Evolutionary conservation across 2,329 filamentous ascomycete species (phyloP).

Genomic region (Furcasterigmium furcatum): DNA sequence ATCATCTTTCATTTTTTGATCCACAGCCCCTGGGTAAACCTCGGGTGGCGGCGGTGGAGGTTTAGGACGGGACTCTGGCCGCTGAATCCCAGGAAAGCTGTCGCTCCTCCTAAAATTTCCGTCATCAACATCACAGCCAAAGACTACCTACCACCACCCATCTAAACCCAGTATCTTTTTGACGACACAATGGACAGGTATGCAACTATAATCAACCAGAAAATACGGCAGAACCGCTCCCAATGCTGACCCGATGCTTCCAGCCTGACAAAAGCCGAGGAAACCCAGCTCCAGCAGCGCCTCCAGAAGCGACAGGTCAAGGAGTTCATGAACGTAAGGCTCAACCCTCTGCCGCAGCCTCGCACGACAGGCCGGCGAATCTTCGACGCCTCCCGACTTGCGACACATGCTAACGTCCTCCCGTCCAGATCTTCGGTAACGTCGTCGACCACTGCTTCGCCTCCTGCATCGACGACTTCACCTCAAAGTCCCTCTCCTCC

Average conservation of each 20-base stretch:
- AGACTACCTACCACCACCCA: not conserved
- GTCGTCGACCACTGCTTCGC: conserved; percentile 89
- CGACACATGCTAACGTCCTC: conserved; percentile 2
- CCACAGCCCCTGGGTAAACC: no score
- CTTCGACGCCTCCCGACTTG: not conserved
- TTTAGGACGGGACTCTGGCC: no score
- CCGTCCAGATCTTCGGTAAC: conserved; percentile 54
- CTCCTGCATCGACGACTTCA: conserved; percentile 97
- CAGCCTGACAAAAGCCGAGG: conserved; percentile 72
- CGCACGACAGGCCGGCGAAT: not conserved
- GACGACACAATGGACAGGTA: conserved; percentile 16
- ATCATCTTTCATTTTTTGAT: no score
- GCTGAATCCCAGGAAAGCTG: no score
- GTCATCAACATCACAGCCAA: conserved; percentile 5
- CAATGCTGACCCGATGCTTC: conserved; percentile 9
- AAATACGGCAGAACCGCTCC: not conserved
- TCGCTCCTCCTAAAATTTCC: no score
- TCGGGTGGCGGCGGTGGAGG: no score
- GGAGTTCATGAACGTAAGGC: conserved; percentile 91
- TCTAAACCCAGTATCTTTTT: no score
- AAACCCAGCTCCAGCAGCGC: conserved; percentile 88
- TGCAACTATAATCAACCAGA: not conserved
- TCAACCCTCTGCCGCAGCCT: conserved; percentile 22
- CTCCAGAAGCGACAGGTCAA: conserved; percentile 99
- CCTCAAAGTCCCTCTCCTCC: conserved; percentile 85